Conservation (phyloP, 2,329 filamentous ascomycete genomes). For the Ceratocystis variospora region DNA sequence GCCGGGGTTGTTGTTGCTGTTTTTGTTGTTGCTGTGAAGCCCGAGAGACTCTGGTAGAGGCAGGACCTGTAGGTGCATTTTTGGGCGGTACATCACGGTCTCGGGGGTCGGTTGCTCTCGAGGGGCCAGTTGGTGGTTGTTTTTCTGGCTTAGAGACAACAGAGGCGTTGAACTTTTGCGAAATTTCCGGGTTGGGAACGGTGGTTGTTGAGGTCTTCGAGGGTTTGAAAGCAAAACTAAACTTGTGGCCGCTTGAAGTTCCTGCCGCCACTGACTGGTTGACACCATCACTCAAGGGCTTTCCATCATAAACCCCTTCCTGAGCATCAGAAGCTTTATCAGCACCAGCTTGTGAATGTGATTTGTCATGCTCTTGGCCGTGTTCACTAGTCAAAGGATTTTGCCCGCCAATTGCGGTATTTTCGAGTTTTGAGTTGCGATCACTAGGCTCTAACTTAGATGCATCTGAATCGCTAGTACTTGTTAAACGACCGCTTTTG, state of each 20-base stretch:
- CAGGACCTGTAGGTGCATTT: slow-evolving; percentile 40
- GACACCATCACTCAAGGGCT: neutral
- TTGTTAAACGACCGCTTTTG: neutral
- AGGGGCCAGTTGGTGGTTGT: slow-evolving; percentile 24
- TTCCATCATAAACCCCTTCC: neutral
- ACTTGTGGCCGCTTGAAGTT: slow-evolving; percentile 42
- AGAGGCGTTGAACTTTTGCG: slow-evolving; percentile 50
- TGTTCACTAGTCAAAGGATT: neutral
- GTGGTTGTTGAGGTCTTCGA: slow-evolving; percentile 42
- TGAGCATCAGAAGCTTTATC: neutral
- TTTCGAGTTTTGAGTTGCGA: neutral
- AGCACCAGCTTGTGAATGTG: neutral
- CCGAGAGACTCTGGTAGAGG: slow-evolving; percentile 31
- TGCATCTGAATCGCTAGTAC: neutral
- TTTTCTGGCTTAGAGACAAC: slow-evolving; percentile 28
- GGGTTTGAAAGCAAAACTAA: slow-evolving; percentile 86
- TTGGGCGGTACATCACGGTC: slow-evolving; percentile 31
- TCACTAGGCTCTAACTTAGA: neutral
- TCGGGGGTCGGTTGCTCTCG: slow-evolving; percentile 26
- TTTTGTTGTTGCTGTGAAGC: slow-evolving; percentile 2
- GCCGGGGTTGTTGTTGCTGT: slow-evolving; percentile 23
- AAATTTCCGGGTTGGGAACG: slow-evolving; percentile 50
- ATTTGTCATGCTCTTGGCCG: neutral
- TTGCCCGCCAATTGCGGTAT: neutral
- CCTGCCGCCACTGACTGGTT: slow-evolving; percentile 31